Base-by-base conservation (phyloP, 108 stramenopile species). In the Pseudonitzschia delicatissima region DNA sequence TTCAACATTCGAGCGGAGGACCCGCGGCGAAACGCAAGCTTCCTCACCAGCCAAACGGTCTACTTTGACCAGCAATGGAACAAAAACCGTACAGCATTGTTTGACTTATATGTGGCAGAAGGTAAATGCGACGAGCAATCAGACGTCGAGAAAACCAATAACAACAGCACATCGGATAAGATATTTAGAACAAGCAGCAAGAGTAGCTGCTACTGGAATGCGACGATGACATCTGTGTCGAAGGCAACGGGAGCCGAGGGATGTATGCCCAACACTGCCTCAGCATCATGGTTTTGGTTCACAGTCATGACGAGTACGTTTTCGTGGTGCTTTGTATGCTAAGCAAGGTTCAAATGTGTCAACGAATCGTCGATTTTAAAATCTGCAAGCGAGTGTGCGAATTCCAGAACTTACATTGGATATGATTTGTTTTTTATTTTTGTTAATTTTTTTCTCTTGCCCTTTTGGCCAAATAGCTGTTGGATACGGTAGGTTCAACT, bases 281-380 rank as follows among this genome's bases (percentile, higher is more conserved):
- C 53, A 28, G 5, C 53, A 3, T 27, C 31, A 23, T 55, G 53
- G 53, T 55, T 55, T 33, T 55, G 53, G 53, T 55, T 55, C n/a
- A 55, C 53, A n/a, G 31, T 55, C n/a, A 55, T 55, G 53, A 55
- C 53, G 31, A 55, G 53, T 55, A 17, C 28, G 53, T 55, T 7
- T 0, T 49, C 21, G 0, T 7, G 48, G 13, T 42, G 15, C 0
- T 42, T 15, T 20, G 8, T 49, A 49, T 49, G 37, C 8, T 39
- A 39, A 39, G 11, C 6, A 39, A 39, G 6, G 8, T 39, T 39
- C 11, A 11, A 39, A 39, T 11, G 37, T 8, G 37, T 11, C 6
- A 39, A 11, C 6, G 11, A 8, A 11, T 11, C 6, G 8, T 11
- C 6, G 37, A 39, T 8, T 8, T 42, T 42, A 39, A 39, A 39